A percentile compares a stretch with the other conserved stretches of the same genome.
Evolutionary conservation across 192 early-diverging fungal genomes (phyloP).

Genomic region (Gigaspora rosea): DNA sequence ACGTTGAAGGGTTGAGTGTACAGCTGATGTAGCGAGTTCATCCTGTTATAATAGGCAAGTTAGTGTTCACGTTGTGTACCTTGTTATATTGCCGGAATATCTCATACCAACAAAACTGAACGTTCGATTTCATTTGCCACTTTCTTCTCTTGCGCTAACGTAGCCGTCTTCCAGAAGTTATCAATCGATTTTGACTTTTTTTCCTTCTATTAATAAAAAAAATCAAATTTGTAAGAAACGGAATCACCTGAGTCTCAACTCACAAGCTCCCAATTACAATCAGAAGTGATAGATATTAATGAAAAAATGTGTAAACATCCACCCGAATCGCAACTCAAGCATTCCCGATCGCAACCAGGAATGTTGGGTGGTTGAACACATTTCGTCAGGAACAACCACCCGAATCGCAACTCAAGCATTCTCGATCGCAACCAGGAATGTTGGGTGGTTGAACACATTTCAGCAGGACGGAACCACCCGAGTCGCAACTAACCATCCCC

Average conservation of each 20-base stretch:
- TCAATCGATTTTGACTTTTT: conserved; percentile 20
- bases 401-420: conserved; percentile 10
- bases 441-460: conserved; percentile 6
- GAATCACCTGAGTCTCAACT: conserved; percentile 3
- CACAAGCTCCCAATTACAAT: conserved; percentile 14
- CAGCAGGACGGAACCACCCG: conserved; percentile 22
- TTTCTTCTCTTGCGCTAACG: conserved; percentile 10
- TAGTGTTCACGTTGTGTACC: conserved; percentile 23
- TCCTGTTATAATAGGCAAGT: conserved; percentile 24
- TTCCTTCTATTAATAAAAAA: conserved; percentile 19
- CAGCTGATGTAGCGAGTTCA: conserved; percentile 19
- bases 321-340: conserved; percentile 9
- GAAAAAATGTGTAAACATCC: conserved; percentile 23
- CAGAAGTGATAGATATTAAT: conserved; percentile 4
- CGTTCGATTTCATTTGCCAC: conserved; percentile 3
- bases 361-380: conserved; percentile 1
- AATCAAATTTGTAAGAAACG: conserved; percentile 18
- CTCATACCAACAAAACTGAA: conserved; percentile 18
- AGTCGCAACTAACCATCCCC: conserved; percentile 11
- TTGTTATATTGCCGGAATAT: conserved; percentile 10
- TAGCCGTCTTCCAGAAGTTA: conserved; percentile 19
- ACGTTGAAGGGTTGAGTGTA: conserved; percentile 23
- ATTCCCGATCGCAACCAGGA: conserved; percentile 11
- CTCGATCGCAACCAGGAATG: conserved; percentile 7
- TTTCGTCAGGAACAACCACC: conserved; percentile 7